phyloP scores from a whole-genome alignment of 257 asterid genomes.

The Plantago ovata region DNA sequence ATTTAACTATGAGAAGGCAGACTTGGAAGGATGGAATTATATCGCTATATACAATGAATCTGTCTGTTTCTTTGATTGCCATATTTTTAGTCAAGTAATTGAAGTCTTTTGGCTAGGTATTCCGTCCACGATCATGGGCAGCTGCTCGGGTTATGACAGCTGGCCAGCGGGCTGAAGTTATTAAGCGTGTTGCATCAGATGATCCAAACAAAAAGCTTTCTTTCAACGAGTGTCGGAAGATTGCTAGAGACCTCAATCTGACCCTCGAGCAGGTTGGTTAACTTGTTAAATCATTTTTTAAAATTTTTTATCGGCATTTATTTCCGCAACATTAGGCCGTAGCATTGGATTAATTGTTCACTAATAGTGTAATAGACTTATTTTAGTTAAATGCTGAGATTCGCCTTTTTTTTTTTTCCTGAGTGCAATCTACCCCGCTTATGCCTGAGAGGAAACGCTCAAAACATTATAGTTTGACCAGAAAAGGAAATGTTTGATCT shows the following conservation, averaged over 20 bases:
- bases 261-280: slow-evolving; percentile 80
- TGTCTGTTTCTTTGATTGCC: background rate
- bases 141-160: slow-evolving; percentile 68
- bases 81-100: slow-evolving; percentile 9
- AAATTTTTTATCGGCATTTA: background rate
- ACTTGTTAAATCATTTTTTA: slow-evolving; percentile 21
- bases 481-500: no score
- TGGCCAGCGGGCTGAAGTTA: slow-evolving; percentile 70
- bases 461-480: no score
- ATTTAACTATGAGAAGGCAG: slow-evolving; percentile 13
- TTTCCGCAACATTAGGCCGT: background rate
- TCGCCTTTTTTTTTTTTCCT: no score
- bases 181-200: slow-evolving; percentile 47
- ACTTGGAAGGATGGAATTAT: background rate
- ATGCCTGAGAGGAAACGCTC: no score
- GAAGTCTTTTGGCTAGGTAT: slow-evolving; percentile 46
- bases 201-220: slow-evolving; percentile 65
- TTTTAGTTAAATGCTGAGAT: no score
- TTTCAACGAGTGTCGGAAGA: slow-evolving; percentile 59
- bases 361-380: no score
- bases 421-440: no score
- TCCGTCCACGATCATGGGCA: slow-evolving; percentile 68
- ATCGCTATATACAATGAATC: background rate
- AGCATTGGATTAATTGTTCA: no score
- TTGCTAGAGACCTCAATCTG: slow-evolving; percentile 81